Conservation (phyloP, 208 protist species). For the Sergeia podlipaevii region DNA sequence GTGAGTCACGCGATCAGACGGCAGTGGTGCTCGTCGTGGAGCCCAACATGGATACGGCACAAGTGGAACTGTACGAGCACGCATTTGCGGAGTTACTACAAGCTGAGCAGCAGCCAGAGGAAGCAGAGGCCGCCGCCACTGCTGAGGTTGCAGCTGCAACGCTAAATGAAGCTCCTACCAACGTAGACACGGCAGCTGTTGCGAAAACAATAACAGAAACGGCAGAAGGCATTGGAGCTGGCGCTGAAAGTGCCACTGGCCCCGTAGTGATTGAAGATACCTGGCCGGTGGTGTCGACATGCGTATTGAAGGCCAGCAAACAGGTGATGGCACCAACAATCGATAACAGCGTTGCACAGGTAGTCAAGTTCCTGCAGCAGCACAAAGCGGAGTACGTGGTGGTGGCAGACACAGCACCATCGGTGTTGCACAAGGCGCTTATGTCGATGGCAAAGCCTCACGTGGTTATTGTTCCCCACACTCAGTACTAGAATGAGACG, state of each 20-base stretch:
- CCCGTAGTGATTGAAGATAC: conserved; percentile 3
- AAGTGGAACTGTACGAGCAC: conserved; percentile 9
- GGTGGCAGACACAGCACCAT: conserved; percentile 33
- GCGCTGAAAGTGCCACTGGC: not conserved
- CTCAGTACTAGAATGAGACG: too few species aligned
- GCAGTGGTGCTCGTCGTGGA: conserved; percentile 11
- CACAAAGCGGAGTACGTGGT: conserved; percentile 64
- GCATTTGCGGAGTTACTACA: conserved; percentile 18
- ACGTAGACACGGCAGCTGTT: not conserved
- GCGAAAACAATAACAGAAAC: not conserved
- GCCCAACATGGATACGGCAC: not conserved
- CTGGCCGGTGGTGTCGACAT: conserved; percentile 45
- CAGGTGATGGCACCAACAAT: conserved; percentile 30
- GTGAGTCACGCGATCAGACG: not conserved
- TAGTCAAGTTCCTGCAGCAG: conserved; percentile 50
- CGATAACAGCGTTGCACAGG: conserved; percentile 38
- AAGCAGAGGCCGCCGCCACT: not conserved
- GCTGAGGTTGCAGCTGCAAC: not conserved
- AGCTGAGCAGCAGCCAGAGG: not conserved
- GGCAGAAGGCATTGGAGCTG: not conserved
- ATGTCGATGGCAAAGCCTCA: conserved; percentile 53
- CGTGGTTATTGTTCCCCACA: conserved; percentile 64
- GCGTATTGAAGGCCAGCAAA: conserved; percentile 58
- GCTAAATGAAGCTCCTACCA: not conserved
- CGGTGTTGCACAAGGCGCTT: conserved; percentile 46